Evolutionary conservation across 208 protist species (phyloP).

Genomic region (Trypanosoma platydactyli): DNA sequence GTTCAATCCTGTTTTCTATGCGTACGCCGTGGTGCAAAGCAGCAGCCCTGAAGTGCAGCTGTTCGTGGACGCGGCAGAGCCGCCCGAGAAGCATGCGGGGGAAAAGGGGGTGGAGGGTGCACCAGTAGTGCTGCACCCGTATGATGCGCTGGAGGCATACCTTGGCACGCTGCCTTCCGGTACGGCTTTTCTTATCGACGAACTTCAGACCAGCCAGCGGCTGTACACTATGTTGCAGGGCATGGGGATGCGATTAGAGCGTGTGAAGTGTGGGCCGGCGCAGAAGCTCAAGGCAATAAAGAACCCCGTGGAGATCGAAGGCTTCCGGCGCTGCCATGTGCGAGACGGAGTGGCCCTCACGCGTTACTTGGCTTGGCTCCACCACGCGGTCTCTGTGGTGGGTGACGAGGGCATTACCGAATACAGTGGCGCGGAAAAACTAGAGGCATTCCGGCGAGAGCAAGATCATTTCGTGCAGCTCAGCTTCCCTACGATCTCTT

Average conservation of each 20-base stretch:
- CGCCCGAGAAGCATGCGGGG: conserved; percentile 33
- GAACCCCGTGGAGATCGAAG: conserved; percentile 89
- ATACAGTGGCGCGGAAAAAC: conserved; percentile 66
- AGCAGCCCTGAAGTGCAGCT: conserved; percentile 23
- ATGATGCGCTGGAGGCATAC: conserved; percentile 65
- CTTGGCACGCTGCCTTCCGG: conserved; percentile 37
- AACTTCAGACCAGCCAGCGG: conserved; percentile 71
- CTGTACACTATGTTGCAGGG: conserved; percentile 45
- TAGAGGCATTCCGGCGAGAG: conserved; percentile 79
- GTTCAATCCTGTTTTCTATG: conserved; percentile 92
- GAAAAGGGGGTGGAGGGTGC: conserved; percentile 28
- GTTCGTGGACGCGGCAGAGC: conserved; percentile 37
- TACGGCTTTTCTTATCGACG: conserved; percentile 64
- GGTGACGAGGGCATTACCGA: conserved; percentile 83
- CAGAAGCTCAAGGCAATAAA: conserved; percentile 91
- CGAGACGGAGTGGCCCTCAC: conserved; percentile 93
- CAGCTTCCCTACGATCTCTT: conserved; percentile 93
- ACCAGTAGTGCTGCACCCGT: conserved; percentile 63
- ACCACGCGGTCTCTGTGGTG: conserved; percentile 56
- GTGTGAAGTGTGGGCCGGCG: conserved; percentile 62
- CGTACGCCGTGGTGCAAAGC: conserved; percentile 72
- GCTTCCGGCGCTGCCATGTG: conserved; percentile 91
- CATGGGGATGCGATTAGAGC: conserved; percentile 32
- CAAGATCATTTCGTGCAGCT: conserved; percentile 86
- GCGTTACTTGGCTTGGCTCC: conserved; percentile 92